Evolutionary conservation across 2,329 filamentous ascomycete species (phyloP).

Genomic region (Ophiocordyceps camponoti-floridani): DNA sequence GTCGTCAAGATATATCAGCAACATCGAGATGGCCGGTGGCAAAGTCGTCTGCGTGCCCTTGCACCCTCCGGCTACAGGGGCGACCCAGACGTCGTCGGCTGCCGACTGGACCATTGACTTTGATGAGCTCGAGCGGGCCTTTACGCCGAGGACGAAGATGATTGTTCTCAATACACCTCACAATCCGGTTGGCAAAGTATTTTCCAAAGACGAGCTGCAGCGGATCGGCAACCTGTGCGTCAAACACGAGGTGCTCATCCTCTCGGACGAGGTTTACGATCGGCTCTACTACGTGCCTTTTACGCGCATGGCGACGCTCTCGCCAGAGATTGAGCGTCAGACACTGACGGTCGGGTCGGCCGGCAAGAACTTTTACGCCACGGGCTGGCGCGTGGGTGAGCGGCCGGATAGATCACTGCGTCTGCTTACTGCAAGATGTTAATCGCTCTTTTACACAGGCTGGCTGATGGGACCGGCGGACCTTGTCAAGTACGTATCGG

Average conservation of each 20-base stretch:
- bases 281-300: conserved; percentile 90
- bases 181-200: conserved; percentile 95
- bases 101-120: conserved; percentile 81
- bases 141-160: conserved; percentile 86
- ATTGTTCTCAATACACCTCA: conserved; percentile 77
- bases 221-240: conserved; percentile 78
- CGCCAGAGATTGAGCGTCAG: conserved; percentile 70
- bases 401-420: not conserved
- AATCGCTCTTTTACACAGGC: conserved; percentile 20
- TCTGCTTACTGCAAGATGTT: not conserved
- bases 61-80: conserved; percentile 69
- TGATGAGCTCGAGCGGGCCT: conserved; percentile 59
- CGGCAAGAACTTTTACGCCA: conserved; percentile 97
- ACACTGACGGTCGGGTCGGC: conserved; percentile 91
- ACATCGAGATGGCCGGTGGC: conserved; percentile 95
- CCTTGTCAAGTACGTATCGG: conserved; percentile 77
- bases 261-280: conserved; percentile 89
- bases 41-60: conserved; percentile 92
- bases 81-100: conserved; percentile 62
- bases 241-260: conserved; percentile 83
- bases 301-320: conserved; percentile 78
- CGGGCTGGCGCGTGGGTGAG: conserved; percentile 73
- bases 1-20: conserved; percentile 55
- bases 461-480: conserved; percentile 85
- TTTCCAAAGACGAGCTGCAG: conserved; percentile 65